Evolutionary conservation across 495 filamentous ascomycete genomes (phyloP), one percentile per base, ranked within the genome.

Genomic region (Penicillium daleae): DNA sequence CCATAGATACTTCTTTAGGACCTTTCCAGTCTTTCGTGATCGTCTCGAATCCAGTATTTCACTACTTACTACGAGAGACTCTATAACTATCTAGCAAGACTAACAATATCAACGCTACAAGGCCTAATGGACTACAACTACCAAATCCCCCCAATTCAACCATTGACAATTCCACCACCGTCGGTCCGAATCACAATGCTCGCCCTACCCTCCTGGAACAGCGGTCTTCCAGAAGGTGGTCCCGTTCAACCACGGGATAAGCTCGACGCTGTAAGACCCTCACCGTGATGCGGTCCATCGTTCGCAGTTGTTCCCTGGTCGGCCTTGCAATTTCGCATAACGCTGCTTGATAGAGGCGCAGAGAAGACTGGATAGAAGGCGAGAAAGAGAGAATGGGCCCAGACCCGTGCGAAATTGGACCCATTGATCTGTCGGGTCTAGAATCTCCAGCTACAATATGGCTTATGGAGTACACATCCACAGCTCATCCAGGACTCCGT

Each of bases 341-440:
- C n/a, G n/a, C n/a, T 46, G 26, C 40, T 46, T 4, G 17, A 39
- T 10, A 39, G 6, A 15, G 35, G 12, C 15, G 12, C 13, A 39
- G 35, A 39, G 35, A 17, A 17, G 35, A 39, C 2, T 39, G 13
- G 35, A 17, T 2, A 26, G 10, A n/a, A 32, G n/a, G n/a, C 2
- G 29, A 29, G 29, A 54, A n/a, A 12, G 2, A 17, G 32, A 22
- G 57, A 35, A 26, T 10, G 57, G 56, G 40, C 27, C 60, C 53
- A 67, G 64, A 57, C 63, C 55, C 29, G 24, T 42, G 66, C 64
- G 60, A 72, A 72, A 70, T 71, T 71, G 61, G 60, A 24, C 37
- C 54, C 56, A 66, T 60, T 67, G 64, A 69, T 66, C 65, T 64
- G 27, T 63, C 40, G 56, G 61, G 68, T 62, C 70, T 75, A 67